These are phyloP conservation scores for Schizonepeta tenuifolia DNA, from an alignment of 257 asterid genomes.

Conservation along the genomic window DNA sequence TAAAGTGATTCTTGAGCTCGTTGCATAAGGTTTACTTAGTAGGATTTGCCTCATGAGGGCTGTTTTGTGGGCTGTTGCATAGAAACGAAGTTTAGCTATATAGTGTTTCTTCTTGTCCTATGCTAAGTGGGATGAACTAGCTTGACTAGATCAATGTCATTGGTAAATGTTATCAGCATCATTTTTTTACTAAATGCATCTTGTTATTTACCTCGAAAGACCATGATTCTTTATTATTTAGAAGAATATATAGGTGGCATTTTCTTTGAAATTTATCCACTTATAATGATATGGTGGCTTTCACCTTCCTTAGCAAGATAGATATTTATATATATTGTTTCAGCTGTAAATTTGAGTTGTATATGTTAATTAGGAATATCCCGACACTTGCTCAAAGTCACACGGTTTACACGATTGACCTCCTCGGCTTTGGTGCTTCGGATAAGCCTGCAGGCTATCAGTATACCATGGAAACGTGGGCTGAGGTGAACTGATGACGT, in stretches of 20 bases:
- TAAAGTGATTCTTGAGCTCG: neutral
- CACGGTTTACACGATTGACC: slow-evolving; percentile 85
- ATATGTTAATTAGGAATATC: slow-evolving; percentile 60
- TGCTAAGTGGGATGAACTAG: no score
- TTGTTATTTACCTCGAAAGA: no score
- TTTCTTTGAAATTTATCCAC: neutral
- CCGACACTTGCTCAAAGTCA: slow-evolving; percentile 59
- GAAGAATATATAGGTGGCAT: neutral
- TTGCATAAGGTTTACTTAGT: neutral
- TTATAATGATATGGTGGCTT: neutral
- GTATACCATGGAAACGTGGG: slow-evolving; percentile 84
- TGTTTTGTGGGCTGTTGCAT: neutral
- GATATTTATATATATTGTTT: neutral
- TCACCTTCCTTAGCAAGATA: neutral
- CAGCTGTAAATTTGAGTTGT: neutral
- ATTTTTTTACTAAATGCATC: no score
- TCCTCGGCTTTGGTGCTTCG: slow-evolving; percentile 94
- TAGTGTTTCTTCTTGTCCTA: no score
- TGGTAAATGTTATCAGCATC: no score
- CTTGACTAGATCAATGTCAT: no score
- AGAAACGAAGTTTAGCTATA: neutral
- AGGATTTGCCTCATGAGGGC: neutral
- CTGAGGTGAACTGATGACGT: slow-evolving; percentile 55
- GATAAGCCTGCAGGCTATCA: slow-evolving; percentile 85
- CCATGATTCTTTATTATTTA: slow-evolving; percentile 1